A percentile compares a stretch with the other conserved stretches of the same genome.
Evolutionary conservation across 306 rosid genomes (phyloP).

Genomic region (Senna siamea): DNA sequence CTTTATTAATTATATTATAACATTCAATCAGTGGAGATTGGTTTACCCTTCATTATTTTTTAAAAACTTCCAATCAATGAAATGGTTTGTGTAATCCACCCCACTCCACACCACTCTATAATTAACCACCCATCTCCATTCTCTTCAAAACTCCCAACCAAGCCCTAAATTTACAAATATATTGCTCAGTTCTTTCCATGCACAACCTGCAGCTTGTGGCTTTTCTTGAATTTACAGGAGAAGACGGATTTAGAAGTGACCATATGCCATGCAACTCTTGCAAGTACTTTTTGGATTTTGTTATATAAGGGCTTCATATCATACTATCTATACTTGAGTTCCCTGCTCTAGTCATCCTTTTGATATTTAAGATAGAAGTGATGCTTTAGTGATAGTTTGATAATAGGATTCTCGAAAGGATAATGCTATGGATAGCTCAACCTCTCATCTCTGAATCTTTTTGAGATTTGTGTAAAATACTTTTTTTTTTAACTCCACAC

Average conservation of each 20-base stretch:
- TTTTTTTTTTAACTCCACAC: too few relatives aligned
- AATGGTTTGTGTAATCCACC: too few relatives aligned
- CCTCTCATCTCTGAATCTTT: too few relatives aligned
- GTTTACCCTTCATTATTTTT: too few relatives aligned
- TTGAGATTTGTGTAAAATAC: too few relatives aligned
- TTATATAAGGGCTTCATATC: background rate
- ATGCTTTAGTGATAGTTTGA: slow-evolving; percentile 24
- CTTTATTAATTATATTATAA: too few relatives aligned
- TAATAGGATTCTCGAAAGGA: background rate
- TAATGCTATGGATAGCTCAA: too few relatives aligned
- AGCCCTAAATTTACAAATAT: slow-evolving; percentile 18
- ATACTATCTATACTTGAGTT: slow-evolving; percentile 26
- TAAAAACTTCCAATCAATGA: too few relatives aligned
- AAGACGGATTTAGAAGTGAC: background rate
- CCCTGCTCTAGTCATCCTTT: slow-evolving; percentile 19
- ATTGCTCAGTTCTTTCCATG: slow-evolving; percentile 24
- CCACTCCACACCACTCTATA: too few relatives aligned
- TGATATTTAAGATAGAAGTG: background rate
- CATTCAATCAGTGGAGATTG: too few relatives aligned
- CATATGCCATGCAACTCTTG: background rate
- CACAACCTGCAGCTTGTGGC: background rate
- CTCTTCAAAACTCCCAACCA: too few relatives aligned
- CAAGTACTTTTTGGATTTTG: background rate
- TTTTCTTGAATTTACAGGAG: slow-evolving; percentile 3
- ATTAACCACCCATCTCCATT: too few relatives aligned